Evolutionary conservation across 306 rosid genomes (phyloP).

Genomic region (Cucumis cinereus): DNA sequence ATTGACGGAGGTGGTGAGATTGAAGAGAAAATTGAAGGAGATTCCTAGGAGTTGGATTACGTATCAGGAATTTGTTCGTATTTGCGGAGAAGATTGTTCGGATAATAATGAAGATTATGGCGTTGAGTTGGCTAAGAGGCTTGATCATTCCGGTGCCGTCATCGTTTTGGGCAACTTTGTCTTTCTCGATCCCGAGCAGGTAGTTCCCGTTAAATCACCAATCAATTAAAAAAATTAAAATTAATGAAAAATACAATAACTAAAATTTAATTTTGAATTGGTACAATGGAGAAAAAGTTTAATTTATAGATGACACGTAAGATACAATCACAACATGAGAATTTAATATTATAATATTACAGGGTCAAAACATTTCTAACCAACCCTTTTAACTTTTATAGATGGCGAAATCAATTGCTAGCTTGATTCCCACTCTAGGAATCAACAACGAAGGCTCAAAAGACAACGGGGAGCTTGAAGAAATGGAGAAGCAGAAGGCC

Average conservation of each 20-base stretch:
- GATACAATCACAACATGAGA: too few relatives aligned
- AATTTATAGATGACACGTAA: too few relatives aligned
- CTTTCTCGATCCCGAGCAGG: conserved; percentile 72
- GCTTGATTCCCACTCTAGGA: conserved; percentile 14
- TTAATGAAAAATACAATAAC: too few relatives aligned
- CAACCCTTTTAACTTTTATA: conserved; percentile 4
- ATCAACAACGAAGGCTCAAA: conserved; percentile 7
- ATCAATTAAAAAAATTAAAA: too few relatives aligned
- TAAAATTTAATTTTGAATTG: too few relatives aligned
- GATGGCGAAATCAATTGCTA: conserved; percentile 35
- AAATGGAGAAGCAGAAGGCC: conserved; percentile 33
- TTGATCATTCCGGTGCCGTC: conserved; percentile 61
- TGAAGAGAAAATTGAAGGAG: conserved; percentile 45
- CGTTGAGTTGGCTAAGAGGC: conserved; percentile 34
- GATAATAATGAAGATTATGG: conserved; percentile 24
- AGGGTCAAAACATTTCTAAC: neutral
- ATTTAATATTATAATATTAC: too few relatives aligned
- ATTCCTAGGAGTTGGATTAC: conserved; percentile 27
- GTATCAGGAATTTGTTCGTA: conserved; percentile 40
- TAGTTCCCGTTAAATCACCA: neutral
- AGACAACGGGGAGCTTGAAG: conserved; percentile 30
- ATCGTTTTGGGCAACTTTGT: conserved; percentile 65
- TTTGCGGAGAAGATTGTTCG: conserved; percentile 39
- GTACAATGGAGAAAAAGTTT: too few relatives aligned
- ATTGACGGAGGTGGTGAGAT: conserved; percentile 44